A percentile compares a stretch with the other conserved stretches of the same genome.
phyloP scores from a whole-genome alignment of 75 land plant genomes.

The Cunninghamia lanceolata region DNA sequence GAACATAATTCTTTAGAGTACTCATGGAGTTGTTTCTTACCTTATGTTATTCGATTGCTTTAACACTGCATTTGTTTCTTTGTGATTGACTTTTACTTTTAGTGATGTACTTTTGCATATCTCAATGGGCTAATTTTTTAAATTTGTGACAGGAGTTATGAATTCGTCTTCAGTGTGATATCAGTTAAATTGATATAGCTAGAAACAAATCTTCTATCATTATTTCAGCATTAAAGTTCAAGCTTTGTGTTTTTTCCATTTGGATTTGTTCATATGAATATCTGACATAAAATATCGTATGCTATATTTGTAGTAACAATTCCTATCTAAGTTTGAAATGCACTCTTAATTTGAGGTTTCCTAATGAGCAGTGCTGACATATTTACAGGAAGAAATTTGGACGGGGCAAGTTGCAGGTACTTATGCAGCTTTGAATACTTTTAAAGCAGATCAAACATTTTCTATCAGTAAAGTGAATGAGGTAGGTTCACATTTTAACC shows the following conservation, averaged over 20 bases:
- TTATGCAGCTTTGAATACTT: slow-evolving; percentile 52
- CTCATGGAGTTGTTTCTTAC: too few relatives aligned
- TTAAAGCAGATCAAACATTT: slow-evolving; percentile 73
- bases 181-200: background rate
- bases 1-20: too few relatives aligned
- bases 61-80: background rate
- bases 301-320: background rate
- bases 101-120: slow-evolving; percentile 5
- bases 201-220: background rate
- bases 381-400: slow-evolving; percentile 67
- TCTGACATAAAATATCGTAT: background rate
- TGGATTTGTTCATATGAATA: background rate
- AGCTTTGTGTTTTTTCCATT: background rate
- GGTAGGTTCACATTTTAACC: slow-evolving; percentile 27
- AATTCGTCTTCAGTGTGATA: background rate
- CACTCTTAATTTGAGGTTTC: background rate
- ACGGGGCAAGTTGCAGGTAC: slow-evolving; percentile 73
- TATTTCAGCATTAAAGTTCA: background rate
- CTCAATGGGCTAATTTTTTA: background rate
- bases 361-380: background rate
- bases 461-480: slow-evolving; percentile 47
- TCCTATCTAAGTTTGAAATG: background rate
- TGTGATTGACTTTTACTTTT: background rate
- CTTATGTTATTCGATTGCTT: too few relatives aligned
- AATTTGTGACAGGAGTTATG: background rate